These are phyloP conservation scores for Penicillium lividum DNA, from an alignment of 495 filamentous ascomycete species.

Conservation along the genomic window DNA sequence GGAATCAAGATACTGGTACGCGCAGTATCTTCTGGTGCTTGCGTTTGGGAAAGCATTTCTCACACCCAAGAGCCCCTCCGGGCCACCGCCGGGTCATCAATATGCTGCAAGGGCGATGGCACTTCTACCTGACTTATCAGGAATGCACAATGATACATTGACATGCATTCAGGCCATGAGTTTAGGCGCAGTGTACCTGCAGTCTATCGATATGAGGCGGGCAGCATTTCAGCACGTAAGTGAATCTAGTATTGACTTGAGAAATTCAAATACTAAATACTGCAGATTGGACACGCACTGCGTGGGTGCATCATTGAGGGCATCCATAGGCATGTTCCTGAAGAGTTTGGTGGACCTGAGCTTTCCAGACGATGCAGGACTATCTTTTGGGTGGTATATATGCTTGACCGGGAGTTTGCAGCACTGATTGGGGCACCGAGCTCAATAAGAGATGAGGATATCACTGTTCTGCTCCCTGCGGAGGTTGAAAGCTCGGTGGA, in stretches of 20 bases:
- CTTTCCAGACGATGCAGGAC: conserved; percentile 33
- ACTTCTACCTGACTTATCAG: conserved; percentile 37
- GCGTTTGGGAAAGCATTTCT: conserved; percentile 45
- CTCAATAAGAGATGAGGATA: conserved; percentile 40
- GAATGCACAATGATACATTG: conserved; percentile 35
- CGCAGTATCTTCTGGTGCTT: conserved; percentile 42
- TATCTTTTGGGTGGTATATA: conserved; percentile 44
- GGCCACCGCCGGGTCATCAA: conserved; percentile 37
- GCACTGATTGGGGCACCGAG: conserved; percentile 40
- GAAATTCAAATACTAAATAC: background rate
- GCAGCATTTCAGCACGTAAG: conserved; percentile 40
- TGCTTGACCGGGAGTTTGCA: conserved; percentile 40
- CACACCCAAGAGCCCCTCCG: conserved; percentile 28
- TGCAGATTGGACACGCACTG: conserved; percentile 39
- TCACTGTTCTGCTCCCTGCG: conserved; percentile 35
- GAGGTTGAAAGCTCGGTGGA: conserved; percentile 29
- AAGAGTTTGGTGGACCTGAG: conserved; percentile 24
- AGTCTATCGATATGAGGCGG: conserved; percentile 40
- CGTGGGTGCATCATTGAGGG: conserved; percentile 40
- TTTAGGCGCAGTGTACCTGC: conserved; percentile 37
- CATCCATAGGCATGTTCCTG: conserved; percentile 37
- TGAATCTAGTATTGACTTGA: background rate
- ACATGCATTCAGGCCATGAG: conserved; percentile 37
- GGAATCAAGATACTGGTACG: conserved; percentile 36
- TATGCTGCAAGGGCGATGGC: conserved; percentile 41